These are phyloP conservation scores for Hypomyces perniciosus DNA, from an alignment of 2,329 filamentous ascomycete species.

Conservation along the genomic window DNA sequence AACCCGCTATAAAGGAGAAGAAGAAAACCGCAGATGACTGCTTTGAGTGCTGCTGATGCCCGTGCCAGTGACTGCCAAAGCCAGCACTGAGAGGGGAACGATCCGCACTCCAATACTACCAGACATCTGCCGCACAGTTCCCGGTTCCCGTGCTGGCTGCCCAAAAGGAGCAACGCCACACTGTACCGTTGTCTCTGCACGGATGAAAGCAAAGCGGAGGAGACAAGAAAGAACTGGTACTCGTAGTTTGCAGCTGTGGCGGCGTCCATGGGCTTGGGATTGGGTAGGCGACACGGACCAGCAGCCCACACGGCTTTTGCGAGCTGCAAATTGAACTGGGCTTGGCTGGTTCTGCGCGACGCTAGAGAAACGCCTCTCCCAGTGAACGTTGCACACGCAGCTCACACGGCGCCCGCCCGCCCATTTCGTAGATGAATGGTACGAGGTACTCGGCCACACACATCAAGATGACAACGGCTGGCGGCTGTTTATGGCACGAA, in stretches of 20 bases:
- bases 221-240: not conserved
- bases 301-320: not conserved
- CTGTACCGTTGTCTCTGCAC: not conserved
- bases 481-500: no score
- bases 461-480: no score
- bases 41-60: not conserved
- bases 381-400: no score
- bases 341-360: no score
- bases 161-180: not conserved
- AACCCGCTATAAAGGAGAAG: not conserved
- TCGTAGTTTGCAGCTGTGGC: not conserved
- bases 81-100: not conserved
- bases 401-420: no score
- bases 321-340: not conserved
- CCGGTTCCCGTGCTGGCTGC: not conserved
- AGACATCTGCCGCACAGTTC: slow-evolving; percentile 12
- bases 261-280: not conserved
- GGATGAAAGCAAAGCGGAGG: not conserved
- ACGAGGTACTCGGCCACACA: no score
- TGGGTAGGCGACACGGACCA: not conserved
- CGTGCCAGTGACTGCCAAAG: not conserved
- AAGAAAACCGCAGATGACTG: no score
- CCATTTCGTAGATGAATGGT: no score
- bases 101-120: not conserved
- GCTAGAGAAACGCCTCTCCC: no score